Percentiles rank a stretch among this genome's conserved stretches.
Evolutionary conservation across 768 basidiomycete genomes (phyloP).

Genomic region (Russula virescens): DNA sequence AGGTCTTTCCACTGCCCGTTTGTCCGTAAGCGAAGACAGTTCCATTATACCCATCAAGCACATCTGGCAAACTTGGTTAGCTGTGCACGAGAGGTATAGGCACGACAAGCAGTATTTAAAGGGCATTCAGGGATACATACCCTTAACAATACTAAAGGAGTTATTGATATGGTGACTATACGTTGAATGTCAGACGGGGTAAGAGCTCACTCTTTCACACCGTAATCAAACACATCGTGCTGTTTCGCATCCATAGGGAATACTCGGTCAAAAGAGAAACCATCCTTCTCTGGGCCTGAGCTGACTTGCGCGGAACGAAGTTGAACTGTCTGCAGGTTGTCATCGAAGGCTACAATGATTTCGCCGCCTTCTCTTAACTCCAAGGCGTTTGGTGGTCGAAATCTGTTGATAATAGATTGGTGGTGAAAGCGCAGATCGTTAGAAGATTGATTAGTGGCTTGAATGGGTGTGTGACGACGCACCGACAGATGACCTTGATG

Average conservation of each 20-base stretch:
- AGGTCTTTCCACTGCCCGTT: constrained; percentile 86
- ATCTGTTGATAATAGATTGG: constrained; percentile 43
- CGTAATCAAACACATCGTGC: constrained; percentile 95
- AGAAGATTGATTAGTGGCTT: not conserved
- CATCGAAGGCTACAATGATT: constrained; percentile 84
- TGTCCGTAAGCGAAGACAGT: constrained; percentile 88
- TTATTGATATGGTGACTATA: constrained; percentile 6
- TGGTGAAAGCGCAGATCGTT: constrained; percentile 4
- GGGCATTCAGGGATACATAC: constrained; percentile 34
- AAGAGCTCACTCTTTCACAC: constrained; percentile 86
- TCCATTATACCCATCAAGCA: constrained; percentile 97
- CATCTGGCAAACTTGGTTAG: constrained; percentile 52
- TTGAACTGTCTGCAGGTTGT: constrained; percentile 77
- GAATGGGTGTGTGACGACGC: constrained; percentile 32
- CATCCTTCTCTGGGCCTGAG: constrained; percentile 90
- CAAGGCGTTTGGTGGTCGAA: constrained; percentile 91
- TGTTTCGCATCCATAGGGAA: constrained; percentile 92
- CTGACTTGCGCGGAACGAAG: constrained; percentile 64
- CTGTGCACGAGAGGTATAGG: constrained; percentile 4
- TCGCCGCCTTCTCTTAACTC: constrained; percentile 85
- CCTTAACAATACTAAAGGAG: constrained; percentile 74
- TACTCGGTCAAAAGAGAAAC: constrained; percentile 95
- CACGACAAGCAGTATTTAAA: not conserved
- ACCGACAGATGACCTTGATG: constrained; percentile 99
- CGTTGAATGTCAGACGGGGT: not conserved